Percentiles rank a stretch among this genome's conserved stretches.
Evolutionary conservation across 257 asterid species (phyloP).

Genomic region (Petunia secreta): DNA sequence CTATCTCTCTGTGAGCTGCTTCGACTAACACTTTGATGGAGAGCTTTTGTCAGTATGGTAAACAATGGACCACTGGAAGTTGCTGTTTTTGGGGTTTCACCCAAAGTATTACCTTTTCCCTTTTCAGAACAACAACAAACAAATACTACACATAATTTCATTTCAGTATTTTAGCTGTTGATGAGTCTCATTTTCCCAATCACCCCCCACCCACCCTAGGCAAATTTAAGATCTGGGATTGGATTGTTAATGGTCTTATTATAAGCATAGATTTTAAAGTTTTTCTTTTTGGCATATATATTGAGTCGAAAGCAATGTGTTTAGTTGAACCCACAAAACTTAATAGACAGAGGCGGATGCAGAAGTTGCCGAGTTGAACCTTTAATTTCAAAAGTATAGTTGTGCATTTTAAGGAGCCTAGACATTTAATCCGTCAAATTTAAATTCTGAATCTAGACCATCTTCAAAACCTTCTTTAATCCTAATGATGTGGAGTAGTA

Average conservation of each 20-base stretch:
- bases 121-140: slow-evolving; percentile 69
- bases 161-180: slow-evolving; percentile 39
- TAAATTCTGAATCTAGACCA: background rate
- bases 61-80: slow-evolving; percentile 94
- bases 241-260: no score
- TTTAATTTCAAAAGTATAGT: no score
- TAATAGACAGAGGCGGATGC: no score
- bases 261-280: background rate
- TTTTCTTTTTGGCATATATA: background rate
- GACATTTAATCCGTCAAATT: background rate
- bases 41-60: slow-evolving; percentile 58
- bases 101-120: slow-evolving; percentile 75
- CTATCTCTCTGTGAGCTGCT: slow-evolving; percentile 29
- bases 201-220: background rate
- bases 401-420: background rate
- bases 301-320: no score
- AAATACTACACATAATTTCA: slow-evolving; percentile 42
- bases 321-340: no score
- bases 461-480: slow-evolving; percentile 39
- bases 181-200: slow-evolving; percentile 39
- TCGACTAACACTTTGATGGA: slow-evolving; percentile 64
- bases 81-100: slow-evolving; percentile 95
- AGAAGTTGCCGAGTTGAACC: no score
- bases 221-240: no score
- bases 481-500: slow-evolving; percentile 31